A percentile compares a stretch with the other conserved stretches of the same genome.
phyloP scores from a whole-genome alignment of 31 red algal species.

The Asparagopsis taxiformis region DNA sequence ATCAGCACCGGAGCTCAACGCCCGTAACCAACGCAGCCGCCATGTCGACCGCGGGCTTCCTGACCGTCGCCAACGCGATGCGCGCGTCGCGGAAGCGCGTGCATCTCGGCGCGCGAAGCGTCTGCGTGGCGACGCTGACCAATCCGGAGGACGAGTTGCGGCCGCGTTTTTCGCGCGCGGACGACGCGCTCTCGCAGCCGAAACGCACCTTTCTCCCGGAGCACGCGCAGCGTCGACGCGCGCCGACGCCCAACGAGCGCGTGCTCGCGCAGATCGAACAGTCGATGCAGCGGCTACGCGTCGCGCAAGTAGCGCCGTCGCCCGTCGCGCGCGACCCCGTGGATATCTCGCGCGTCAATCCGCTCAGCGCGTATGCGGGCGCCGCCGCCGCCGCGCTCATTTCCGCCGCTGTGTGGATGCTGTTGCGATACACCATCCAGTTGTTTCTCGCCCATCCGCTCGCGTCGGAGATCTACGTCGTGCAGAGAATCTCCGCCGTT shows the following conservation, averaged over 20 bases:
- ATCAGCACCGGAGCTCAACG: too few relatives aligned
- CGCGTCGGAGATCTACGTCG: conserved; percentile 52
- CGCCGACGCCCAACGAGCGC: conserved; percentile 53
- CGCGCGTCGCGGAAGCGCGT: too few relatives aligned
- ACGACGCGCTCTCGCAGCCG: background rate
- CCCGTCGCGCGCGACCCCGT: background rate
- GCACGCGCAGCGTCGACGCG: background rate
- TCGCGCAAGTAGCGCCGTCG: conserved; percentile 9
- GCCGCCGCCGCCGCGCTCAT: conserved; percentile 52
- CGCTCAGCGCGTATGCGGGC: conserved; percentile 51
- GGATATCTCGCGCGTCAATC: conserved; percentile 64
- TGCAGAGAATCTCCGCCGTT: conserved; percentile 54
- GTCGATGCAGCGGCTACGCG: conserved; percentile 53
- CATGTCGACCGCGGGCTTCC: too few relatives aligned
- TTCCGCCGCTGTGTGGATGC: conserved; percentile 38
- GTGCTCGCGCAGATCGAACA: conserved; percentile 46
- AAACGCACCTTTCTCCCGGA: conserved; percentile 40
- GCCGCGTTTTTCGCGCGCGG: background rate
- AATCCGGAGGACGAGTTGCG: background rate
- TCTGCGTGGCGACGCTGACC: background rate
- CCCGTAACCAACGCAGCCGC: too few relatives aligned
- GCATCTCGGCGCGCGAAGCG: too few relatives aligned
- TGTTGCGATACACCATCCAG: conserved; percentile 7
- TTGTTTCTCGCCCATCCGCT: conserved; percentile 44
- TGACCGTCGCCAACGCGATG: too few relatives aligned